Conservation (phyloP, 169 alveolate genomes). For the Plasmodium cynomolgi region DNA sequence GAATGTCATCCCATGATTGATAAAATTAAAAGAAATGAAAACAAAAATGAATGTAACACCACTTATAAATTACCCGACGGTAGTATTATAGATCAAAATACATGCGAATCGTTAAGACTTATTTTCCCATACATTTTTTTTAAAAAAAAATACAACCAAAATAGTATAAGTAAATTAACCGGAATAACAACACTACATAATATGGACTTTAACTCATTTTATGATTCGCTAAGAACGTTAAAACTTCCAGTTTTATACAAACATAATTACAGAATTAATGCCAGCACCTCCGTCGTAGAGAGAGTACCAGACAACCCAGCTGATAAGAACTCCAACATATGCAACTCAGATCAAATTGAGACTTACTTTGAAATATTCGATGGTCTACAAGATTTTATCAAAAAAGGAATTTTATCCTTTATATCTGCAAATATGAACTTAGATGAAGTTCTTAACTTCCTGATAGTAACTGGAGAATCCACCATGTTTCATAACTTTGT, state of each 20-base stretch:
- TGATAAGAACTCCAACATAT: slow-evolving; percentile 37
- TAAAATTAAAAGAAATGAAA: slow-evolving; percentile 31
- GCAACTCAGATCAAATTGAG: slow-evolving; percentile 45
- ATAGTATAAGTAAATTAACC: slow-evolving; percentile 27
- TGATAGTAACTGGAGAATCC: slow-evolving; percentile 83
- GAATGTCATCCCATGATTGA: slow-evolving; percentile 27
- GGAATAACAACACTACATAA: slow-evolving; percentile 20
- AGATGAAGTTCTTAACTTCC: slow-evolving; percentile 69
- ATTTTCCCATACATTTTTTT: slow-evolving; percentile 67
- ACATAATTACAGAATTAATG: slow-evolving; percentile 56
- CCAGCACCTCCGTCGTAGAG: slow-evolving; percentile 27
- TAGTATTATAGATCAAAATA: slow-evolving; percentile 63
- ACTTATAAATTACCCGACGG: slow-evolving; percentile 84
- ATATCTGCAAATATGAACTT: slow-evolving; percentile 45
- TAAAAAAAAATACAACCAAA: slow-evolving; percentile 69
- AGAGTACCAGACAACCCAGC: slow-evolving; percentile 30
- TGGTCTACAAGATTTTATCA: slow-evolving; percentile 61
- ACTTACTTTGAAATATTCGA: slow-evolving; percentile 61
- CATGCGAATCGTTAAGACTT: slow-evolving; percentile 76
- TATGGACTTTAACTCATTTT: slow-evolving; percentile 44
- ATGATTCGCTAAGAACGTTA: slow-evolving; percentile 39
- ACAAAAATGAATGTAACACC: slow-evolving; percentile 11
- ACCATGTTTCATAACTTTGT: slow-evolving; percentile 76
- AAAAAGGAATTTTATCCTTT: slow-evolving; percentile 71
- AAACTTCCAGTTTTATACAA: slow-evolving; percentile 57